These are phyloP conservation scores for Plectosphaerella plurivora DNA, from an alignment of 2,329 filamentous ascomycete species.

Conservation along the genomic window DNA sequence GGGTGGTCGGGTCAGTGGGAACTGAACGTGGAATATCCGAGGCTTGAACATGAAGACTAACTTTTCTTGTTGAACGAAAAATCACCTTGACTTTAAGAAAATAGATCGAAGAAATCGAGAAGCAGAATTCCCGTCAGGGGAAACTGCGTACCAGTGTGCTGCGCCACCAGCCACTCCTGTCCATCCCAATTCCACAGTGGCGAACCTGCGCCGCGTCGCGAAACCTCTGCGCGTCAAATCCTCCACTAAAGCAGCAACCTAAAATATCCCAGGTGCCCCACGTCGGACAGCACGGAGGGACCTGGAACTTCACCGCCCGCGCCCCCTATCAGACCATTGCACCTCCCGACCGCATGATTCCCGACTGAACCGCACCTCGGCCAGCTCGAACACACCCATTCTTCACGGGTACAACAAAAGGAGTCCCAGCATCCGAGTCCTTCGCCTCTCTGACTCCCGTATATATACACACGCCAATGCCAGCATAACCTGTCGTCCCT, in stretches of 20 bases:
- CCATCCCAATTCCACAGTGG: no score
- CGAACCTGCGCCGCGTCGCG: no score
- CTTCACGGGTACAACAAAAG: not conserved
- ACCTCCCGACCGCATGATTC: not conserved
- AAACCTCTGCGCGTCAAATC: no score
- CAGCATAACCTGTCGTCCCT: not conserved
- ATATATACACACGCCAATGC: slow-evolving; percentile 1
- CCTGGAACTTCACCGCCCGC: not conserved
- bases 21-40: no score
- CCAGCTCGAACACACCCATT: not conserved
- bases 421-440: not conserved
- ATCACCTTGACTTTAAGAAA: no score
- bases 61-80: no score
- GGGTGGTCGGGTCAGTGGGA: no score
- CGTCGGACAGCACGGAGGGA: not conserved
- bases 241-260: not conserved
- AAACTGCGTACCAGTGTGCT: no score
- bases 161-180: no score
- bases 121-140: no score
- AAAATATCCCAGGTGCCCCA: not conserved
- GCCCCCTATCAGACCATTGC: not conserved
- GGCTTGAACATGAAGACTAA: no score
- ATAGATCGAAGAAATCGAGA: no score
- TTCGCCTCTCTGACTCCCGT: not conserved
- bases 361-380: not conserved